Evolutionary conservation across 352 stramenopile species (phyloP), one percentile per base, ranked within the genome.

Genomic region (Globisporangium cederbergense): DNA sequence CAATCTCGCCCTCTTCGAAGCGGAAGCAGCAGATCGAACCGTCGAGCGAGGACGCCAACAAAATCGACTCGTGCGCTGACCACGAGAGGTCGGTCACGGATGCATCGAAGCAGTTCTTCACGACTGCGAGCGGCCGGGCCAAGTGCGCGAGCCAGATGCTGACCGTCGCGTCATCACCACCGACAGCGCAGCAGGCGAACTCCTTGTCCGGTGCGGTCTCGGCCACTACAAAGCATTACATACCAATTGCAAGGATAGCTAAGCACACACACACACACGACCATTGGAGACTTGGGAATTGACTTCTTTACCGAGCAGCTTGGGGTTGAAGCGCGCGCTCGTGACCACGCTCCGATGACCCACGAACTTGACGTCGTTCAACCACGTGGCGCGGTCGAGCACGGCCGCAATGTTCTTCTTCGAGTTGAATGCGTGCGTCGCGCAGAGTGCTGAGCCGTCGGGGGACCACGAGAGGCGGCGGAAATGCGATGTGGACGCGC

Each of bases 331-430:
- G 16, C 88, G 81, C n/a, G 84, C 74, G 62, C 74, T 86, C 13
- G 88, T 95, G 18, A 96, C 88, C 28, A 93, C 81, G 3, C 81
- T 72, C 58, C 87, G 76, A 36, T 96, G 88, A 2, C 88, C 88
- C 1, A 96, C 88, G 69, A 96, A 94, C 46, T 94, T 92, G 40
- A 96, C 73, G 8, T 96, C 85, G 51, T 96, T 91, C 6, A 72
- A 78, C 88, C 88, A 96, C 20, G 82, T 81, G 52, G 76, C 73
- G 28, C 88, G 82, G 45, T 93, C 85, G 9, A 96, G 67, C 49
- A 96, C 64, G 4, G 88, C 84, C 1, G 82, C 88, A 34, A 93
- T 88, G 45, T 96, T 90, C 67, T 93, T 92, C 75, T 94, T 95
- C 16, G 88, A 96, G 58, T 77, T 90, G 71, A 91, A 94, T 45